These are phyloP conservation scores for Mortierella sp. DNA, from an alignment of 371 early-diverging fungal species.

Conservation along the genomic window DNA sequence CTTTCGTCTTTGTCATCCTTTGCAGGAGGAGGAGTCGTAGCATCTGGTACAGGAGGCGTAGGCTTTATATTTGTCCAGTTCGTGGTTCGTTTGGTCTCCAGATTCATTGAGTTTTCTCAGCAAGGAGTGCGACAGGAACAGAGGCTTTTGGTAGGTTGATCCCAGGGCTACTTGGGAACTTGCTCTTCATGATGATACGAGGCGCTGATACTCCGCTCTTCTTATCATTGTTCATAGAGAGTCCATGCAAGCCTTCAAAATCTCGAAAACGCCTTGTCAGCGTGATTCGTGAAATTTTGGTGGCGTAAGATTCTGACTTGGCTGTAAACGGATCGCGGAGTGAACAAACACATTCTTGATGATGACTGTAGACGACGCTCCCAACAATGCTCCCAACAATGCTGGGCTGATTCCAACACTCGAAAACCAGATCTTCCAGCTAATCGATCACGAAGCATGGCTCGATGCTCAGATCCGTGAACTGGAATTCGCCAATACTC, in stretches of 20 bases:
- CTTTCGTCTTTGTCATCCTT: no score
- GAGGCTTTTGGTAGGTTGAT: no score
- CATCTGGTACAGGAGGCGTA: no score
- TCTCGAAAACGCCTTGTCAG: conserved; percentile 24
- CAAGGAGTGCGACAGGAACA: no score
- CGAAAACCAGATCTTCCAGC: conserved; percentile 32
- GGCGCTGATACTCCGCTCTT: neutral
- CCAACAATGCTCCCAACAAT: no score
- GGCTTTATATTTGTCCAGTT: no score
- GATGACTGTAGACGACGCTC: neutral
- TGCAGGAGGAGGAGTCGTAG: no score
- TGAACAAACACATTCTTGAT: conserved; percentile 4
- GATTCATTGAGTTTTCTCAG: no score
- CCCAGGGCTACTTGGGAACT: no score
- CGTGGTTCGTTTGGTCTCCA: no score
- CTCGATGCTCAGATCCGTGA: conserved; percentile 48
- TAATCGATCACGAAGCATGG: conserved; percentile 49
- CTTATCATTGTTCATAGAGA: conserved; percentile 15
- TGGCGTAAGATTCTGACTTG: neutral
- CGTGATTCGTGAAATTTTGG: neutral
- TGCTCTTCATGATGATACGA: no score
- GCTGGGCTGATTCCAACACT: conserved; percentile 23
- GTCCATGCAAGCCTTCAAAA: conserved; percentile 44
- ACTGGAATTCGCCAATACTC: conserved; percentile 25
- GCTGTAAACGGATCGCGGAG: neutral